Conservation (phyloP, 345 rosid genomes). For the Hevea brasiliensis region DNA sequence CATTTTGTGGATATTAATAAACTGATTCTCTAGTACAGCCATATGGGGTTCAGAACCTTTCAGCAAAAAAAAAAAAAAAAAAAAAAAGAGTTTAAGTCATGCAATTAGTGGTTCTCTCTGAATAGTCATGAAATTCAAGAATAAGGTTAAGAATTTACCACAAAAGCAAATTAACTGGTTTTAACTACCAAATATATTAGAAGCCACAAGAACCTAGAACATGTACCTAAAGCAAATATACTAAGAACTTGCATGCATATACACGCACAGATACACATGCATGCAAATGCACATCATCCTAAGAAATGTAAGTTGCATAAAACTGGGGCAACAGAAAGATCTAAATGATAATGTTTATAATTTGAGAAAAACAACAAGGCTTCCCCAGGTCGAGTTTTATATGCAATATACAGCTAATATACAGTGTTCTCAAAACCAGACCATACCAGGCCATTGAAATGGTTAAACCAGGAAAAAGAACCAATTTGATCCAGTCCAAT, state of each 20-base stretch:
- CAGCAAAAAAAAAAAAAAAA: constrained; percentile 8
- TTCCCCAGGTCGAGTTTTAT: too few species aligned
- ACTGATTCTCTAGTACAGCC: constrained; percentile 61
- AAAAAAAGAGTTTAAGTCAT: background rate
- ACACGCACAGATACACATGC: background rate
- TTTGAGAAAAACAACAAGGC: background rate
- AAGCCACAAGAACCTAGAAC: background rate
- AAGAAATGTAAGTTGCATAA: background rate
- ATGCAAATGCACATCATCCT: background rate
- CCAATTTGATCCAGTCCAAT: too few species aligned
- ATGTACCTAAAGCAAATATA: background rate
- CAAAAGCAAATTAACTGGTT: background rate
- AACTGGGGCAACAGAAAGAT: background rate
- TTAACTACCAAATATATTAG: background rate
- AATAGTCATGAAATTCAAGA: background rate
- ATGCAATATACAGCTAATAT: too few species aligned
- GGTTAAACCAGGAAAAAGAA: too few species aligned
- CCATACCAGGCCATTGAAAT: too few species aligned
- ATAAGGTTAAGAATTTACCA: background rate
- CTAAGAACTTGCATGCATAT: background rate
- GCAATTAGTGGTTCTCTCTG: background rate
- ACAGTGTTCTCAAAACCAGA: too few species aligned
- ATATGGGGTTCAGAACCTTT: constrained; percentile 83
- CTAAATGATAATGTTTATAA: background rate
- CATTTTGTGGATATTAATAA: constrained; percentile 83